Evolutionary conservation across 352 stramenopile genomes (phyloP).

Genomic region (Pythium apleroticum): DNA sequence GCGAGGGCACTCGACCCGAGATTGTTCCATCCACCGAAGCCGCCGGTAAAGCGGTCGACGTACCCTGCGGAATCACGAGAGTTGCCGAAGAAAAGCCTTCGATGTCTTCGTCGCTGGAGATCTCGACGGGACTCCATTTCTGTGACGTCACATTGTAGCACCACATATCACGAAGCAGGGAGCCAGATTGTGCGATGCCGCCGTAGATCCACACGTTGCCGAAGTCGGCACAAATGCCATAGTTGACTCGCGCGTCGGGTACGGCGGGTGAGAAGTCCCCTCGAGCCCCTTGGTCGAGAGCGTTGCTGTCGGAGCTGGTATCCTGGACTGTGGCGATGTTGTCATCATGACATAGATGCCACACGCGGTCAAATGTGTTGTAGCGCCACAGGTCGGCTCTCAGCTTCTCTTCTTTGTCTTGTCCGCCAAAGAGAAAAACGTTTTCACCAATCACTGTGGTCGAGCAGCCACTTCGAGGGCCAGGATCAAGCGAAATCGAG

Average conservation of each 20-base stretch:
- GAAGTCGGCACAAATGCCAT: conserved; percentile 77
- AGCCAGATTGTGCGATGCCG: conserved; percentile 45
- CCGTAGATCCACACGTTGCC: conserved; percentile 84
- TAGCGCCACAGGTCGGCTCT: conserved; percentile 82
- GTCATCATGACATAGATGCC: conserved; percentile 85
- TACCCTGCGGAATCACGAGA: conserved; percentile 47
- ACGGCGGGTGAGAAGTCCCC: conserved; percentile 48
- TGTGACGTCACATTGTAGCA: conserved; percentile 66
- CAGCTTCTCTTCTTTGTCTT: conserved; percentile 79
- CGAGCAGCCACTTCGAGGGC: conserved; percentile 63
- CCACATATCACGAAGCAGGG: conserved; percentile 71
- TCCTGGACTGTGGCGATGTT: conserved; percentile 49
- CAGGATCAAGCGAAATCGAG: conserved; percentile 74
- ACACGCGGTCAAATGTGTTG: conserved; percentile 87
- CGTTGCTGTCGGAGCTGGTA: conserved; percentile 7
- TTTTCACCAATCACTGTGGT: conserved; percentile 76
- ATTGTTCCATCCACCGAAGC: conserved; percentile 24
- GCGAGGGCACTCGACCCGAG: conserved; percentile 8
- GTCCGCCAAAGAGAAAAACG: conserved; percentile 81
- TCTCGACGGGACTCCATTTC: conserved; percentile 64
- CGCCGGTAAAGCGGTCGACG: conserved; percentile 45
- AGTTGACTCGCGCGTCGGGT: conserved; percentile 55
- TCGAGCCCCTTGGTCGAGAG: conserved; percentile 10
- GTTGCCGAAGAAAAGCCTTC: conserved; percentile 46
- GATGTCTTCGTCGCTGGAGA: conserved; percentile 41